These are phyloP conservation scores for Cucumis melo DNA, from an alignment of 306 rosid species.

Conservation along the genomic window DNA sequence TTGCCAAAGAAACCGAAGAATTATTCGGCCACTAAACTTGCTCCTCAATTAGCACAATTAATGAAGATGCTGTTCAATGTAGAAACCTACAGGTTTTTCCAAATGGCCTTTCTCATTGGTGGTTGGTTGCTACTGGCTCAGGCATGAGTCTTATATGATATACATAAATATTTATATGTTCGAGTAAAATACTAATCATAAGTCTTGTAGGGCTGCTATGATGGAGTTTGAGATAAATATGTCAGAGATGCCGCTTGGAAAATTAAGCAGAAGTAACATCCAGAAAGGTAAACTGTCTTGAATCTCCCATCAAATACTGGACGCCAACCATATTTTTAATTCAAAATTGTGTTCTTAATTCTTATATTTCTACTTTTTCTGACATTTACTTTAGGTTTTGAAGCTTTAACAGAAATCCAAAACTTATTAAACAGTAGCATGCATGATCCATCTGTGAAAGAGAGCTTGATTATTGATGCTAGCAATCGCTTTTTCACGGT, in stretches of 20 bases:
- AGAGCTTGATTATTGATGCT: slow-evolving; percentile 87
- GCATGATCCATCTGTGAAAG: slow-evolving; percentile 39
- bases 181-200: slow-evolving; percentile 21
- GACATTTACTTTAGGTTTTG: slow-evolving; percentile 54
- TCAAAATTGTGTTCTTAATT: not conserved
- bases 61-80: slow-evolving; percentile 87
- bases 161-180: not conserved
- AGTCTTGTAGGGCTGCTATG: slow-evolving; percentile 82
- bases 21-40: slow-evolving; percentile 37
- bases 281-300: slow-evolving; percentile 49
- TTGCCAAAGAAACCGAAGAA: slow-evolving; percentile 34
- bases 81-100: slow-evolving; percentile 78
- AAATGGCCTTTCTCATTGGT: slow-evolving; percentile 6
- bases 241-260: slow-evolving; percentile 99
- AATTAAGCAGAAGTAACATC: slow-evolving; percentile 77
- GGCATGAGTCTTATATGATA: not conserved
- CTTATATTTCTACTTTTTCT: slow-evolving; percentile 3
- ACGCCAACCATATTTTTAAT: not conserved
- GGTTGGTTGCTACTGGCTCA: not conserved
- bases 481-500: slow-evolving; percentile 93
- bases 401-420: slow-evolving; percentile 88
- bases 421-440: slow-evolving; percentile 39
- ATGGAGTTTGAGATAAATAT: slow-evolving; percentile 95
- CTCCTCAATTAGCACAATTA: slow-evolving; percentile 64
- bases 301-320: not conserved